A percentile compares a stretch with the other conserved stretches of the same genome.
Evolutionary conservation across 2,329 filamentous ascomycete species (phyloP).

Genomic region (Phoma herbarum): DNA sequence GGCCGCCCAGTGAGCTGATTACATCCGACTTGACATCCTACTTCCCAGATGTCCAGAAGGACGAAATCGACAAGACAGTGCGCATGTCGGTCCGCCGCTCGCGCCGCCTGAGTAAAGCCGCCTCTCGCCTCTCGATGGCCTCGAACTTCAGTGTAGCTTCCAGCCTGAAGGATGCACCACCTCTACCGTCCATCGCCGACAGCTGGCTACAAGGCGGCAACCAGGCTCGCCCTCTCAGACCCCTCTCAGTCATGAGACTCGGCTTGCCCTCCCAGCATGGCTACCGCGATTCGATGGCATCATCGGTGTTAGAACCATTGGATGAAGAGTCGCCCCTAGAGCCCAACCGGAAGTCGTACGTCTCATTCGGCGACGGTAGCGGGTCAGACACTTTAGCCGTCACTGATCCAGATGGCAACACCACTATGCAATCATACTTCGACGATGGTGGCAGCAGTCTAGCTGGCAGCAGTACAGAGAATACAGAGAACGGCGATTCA

Average conservation of each 20-base stretch:
- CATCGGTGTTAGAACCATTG: constrained; percentile 85
- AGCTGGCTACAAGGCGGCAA: constrained; percentile 76
- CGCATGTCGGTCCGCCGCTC: constrained; percentile 91
- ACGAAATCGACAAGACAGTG: constrained; percentile 95
- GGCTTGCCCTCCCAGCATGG: constrained; percentile 65
- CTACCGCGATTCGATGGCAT: constrained; percentile 88
- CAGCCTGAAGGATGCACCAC: constrained; percentile 89
- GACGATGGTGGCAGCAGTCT: constrained; percentile 80
- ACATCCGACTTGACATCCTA: constrained; percentile 96
- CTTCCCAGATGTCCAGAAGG: constrained; percentile 92
- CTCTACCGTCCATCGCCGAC: constrained; percentile 94
- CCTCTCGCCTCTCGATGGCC: constrained; percentile 90
- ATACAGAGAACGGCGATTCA: constrained; percentile 70
- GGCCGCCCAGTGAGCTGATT: constrained; percentile 96
- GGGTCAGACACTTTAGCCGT: constrained; percentile 74
- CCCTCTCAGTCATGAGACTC: constrained; percentile 68
- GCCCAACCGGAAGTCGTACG: constrained; percentile 92
- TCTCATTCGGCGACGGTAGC: constrained; percentile 81
- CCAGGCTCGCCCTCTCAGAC: constrained; percentile 60
- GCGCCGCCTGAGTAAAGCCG: constrained; percentile 88
- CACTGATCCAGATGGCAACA: constrained; percentile 79
- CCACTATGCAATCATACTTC: constrained; percentile 77
- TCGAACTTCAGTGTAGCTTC: constrained; percentile 94
- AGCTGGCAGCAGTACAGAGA: constrained; percentile 70
- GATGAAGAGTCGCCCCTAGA: constrained; percentile 90